These are phyloP conservation scores for Argentina anserina DNA, from an alignment of 306 rosid species.

Conservation along the genomic window DNA sequence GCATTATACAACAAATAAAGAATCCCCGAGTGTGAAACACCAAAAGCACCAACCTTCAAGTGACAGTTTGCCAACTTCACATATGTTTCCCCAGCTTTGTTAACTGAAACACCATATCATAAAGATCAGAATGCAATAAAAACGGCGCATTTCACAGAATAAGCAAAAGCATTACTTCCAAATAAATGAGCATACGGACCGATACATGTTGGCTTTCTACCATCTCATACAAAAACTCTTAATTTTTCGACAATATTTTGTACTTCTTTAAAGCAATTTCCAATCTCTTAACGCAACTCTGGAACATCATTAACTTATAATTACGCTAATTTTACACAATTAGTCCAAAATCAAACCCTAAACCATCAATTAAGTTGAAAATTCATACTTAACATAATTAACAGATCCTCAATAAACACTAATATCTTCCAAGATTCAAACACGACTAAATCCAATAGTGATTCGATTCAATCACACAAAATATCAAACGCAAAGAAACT, in stretches of 20 bases:
- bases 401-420: neutral
- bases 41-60: constrained; percentile 55
- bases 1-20: neutral
- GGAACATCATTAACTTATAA: too few species aligned
- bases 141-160: neutral
- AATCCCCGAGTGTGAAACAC: constrained; percentile 1
- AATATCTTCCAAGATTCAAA: neutral
- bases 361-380: neutral
- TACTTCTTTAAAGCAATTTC: too few species aligned
- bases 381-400: neutral
- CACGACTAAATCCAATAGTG: neutral
- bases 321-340: too few species aligned
- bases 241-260: too few species aligned
- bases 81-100: constrained; percentile 70
- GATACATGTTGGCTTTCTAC: neutral
- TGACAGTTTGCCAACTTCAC: constrained; percentile 77
- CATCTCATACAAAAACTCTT: too few species aligned
- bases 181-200: neutral
- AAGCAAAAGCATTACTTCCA: neutral
- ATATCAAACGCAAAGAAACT: neutral
- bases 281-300: too few species aligned
- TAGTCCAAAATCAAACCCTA: too few species aligned
- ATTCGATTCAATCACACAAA: neutral
- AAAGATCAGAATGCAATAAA: constrained; percentile 19
- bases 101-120: constrained; percentile 54